These are phyloP conservation scores for Penicillium lagena DNA, from an alignment of 495 filamentous ascomycete genomes.

Conservation along the genomic window DNA sequence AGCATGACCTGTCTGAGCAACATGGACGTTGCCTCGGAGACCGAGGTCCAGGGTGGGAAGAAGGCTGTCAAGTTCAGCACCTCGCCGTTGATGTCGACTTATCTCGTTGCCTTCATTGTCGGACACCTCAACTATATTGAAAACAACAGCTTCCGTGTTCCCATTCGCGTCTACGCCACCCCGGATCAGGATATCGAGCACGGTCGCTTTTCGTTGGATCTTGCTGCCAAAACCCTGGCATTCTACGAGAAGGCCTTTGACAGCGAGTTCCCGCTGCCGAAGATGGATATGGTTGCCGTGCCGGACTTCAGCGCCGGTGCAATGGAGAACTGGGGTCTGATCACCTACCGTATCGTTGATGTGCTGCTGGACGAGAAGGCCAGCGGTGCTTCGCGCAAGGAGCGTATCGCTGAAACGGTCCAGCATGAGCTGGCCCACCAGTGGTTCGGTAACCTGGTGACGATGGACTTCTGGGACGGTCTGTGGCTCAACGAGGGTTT, in stretches of 20 bases:
- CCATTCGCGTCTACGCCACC: slow-evolving; percentile 57
- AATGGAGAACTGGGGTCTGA: slow-evolving; percentile 99
- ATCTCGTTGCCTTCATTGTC: slow-evolving; percentile 63
- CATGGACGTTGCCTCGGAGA: slow-evolving; percentile 59
- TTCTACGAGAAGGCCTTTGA: slow-evolving; percentile 54
- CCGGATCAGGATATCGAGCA: slow-evolving; percentile 61
- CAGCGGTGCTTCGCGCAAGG: slow-evolving; percentile 84
- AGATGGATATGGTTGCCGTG: slow-evolving; percentile 99
- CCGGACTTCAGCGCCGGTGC: slow-evolving; percentile 91
- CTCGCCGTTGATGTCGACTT: slow-evolving; percentile 63
- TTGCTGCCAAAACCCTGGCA: slow-evolving; percentile 50
- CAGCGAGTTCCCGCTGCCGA: slow-evolving; percentile 51
- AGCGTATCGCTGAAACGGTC: slow-evolving; percentile 88
- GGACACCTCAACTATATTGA: slow-evolving; percentile 61
- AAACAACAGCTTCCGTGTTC: slow-evolving; percentile 58
- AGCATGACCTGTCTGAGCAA: slow-evolving; percentile 60
- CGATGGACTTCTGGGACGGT: slow-evolving; percentile 99
- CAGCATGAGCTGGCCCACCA: slow-evolving; percentile 98
- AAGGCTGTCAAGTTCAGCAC: slow-evolving; percentile 63
- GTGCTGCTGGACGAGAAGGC: slow-evolving; percentile 87
- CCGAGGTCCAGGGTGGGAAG: slow-evolving; percentile 47
- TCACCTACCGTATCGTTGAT: slow-evolving; percentile 92
- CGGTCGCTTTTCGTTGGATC: slow-evolving; percentile 57
- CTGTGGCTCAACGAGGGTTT: slow-evolving; percentile 98
- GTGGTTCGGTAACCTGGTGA: slow-evolving; percentile 98